Base-by-base conservation (phyloP, 805 yeast genomes). In the Trichomonascus vanleenenianus region DNA sequence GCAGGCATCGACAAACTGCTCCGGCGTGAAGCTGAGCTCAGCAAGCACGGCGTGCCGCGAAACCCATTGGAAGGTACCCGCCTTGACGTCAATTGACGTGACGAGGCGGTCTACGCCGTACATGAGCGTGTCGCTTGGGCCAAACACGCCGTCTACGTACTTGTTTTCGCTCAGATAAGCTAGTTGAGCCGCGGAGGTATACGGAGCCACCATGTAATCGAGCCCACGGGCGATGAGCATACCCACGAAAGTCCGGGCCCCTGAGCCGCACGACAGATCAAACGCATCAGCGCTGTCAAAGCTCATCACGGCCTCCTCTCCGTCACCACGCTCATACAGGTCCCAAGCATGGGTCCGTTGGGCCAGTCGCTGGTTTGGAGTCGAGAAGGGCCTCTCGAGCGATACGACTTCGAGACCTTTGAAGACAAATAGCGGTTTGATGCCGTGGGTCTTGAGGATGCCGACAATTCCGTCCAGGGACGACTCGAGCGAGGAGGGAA, bases 361-460 rank as follows among this genome's bases (percentile, higher is more conserved):
- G 27, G 68, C 61, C 19, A 63, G 50, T 10, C 12, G 22, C 32
- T 48, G 35, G n/a, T 34, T 32, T 25, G 49, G 46, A 14, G 45
- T 37, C 32, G 39, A 47, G 19, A 51, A 41, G 40, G 58, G 57
- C 14, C 56, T 53, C 43, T 54, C 57, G 44, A 66, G 65, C 12
- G 59, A 49, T 12, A 58, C 57, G 31, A 75, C 74, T 43, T 68
- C 66, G 47, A 79, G 67, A 1, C 97, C 97, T 3, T 80, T 73
- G 47, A 88, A 79, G 6, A 88, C 82, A 61, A 85, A 88, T 12
- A 87, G 65, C 0, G 95, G 95, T n/a, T 78, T 81, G 47, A 88
- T 76, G 42, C 78, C 74, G 50, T 71, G 72, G 43, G 77, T 79
- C 42, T 71, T 66, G 59, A 88, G 78, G 2, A 73, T 71, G 38